Evolutionary conservation across 192 early-diverging fungal genomes (phyloP).

Genomic region (Backusella australiensis): DNA sequence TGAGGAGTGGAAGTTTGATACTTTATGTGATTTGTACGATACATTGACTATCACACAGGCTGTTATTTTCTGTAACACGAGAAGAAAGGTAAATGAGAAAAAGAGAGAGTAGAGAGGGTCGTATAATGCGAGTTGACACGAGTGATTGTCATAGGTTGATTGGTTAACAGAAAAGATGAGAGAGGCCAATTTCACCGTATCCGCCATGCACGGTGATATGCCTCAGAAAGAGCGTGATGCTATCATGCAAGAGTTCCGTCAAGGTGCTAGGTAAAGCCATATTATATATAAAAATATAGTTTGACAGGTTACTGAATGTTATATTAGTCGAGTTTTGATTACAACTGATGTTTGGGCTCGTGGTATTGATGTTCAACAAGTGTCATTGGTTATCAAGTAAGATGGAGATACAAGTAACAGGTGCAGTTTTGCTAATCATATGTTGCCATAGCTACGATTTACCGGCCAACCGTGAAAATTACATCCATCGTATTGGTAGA

Average conservation of each 20-base stretch:
- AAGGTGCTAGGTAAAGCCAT: slow-evolving; percentile 65
- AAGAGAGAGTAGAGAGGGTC: not conserved
- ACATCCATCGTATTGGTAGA: slow-evolving; percentile 98
- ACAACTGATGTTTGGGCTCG: slow-evolving; percentile 99
- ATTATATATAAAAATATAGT: not conserved
- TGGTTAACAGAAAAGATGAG: slow-evolving; percentile 97
- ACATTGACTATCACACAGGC: slow-evolving; percentile 97
- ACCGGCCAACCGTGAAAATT: slow-evolving; percentile 93
- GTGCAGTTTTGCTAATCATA: not conserved
- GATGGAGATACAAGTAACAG: not conserved
- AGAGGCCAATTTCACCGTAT: slow-evolving; percentile 96
- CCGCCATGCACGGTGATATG: slow-evolving; percentile 99
- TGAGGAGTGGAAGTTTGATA: slow-evolving; percentile 99
- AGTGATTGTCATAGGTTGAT: slow-evolving; percentile 63
- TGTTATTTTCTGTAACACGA: slow-evolving; percentile 97
- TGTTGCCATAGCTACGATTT: slow-evolving; percentile 75
- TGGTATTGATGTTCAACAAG: slow-evolving; percentile 99
- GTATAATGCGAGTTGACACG: not conserved
- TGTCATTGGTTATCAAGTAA: slow-evolving; percentile 87
- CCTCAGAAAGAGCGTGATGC: slow-evolving; percentile 95
- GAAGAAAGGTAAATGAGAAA: slow-evolving; percentile 67
- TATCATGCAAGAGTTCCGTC: slow-evolving; percentile 97
- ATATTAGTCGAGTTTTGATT: slow-evolving; percentile 85
- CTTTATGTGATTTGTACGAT: slow-evolving; percentile 96
- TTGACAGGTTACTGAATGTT: not conserved